Conservation (phyloP, 2,329 filamentous ascomycete genomes). For the Gyromitra esculenta region DNA sequence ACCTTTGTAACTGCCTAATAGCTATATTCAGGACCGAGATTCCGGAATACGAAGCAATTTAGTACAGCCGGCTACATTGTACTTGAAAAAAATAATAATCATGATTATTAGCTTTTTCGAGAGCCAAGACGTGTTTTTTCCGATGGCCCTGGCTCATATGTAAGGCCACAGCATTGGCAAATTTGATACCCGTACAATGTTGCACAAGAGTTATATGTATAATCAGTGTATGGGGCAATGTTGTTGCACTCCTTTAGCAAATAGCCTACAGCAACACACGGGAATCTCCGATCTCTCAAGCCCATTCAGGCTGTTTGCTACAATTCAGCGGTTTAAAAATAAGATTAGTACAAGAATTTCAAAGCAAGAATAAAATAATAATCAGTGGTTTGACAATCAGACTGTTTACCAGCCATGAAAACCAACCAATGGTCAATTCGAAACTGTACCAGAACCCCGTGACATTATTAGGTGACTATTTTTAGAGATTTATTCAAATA, state of each 20-base stretch:
- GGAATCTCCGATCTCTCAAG: not conserved
- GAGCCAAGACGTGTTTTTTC: not conserved
- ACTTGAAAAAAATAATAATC: not conserved
- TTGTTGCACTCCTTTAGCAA: slow-evolving; percentile 5
- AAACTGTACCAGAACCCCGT: slow-evolving; percentile 11
- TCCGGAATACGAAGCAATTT: slow-evolving; percentile 1
- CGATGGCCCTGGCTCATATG: not conserved
- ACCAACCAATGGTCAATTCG: not conserved
- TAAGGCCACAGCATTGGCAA: not conserved
- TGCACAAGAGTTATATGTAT: slow-evolving; percentile 8
- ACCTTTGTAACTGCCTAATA: not conserved
- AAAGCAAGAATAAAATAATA: not conserved
- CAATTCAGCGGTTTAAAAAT: not conserved
- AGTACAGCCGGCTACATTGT: not conserved
- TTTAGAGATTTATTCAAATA: not conserved
- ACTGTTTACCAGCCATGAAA: not conserved
- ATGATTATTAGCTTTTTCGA: not conserved
- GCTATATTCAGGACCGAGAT: slow-evolving; percentile 2
- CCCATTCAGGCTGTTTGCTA: slow-evolving; percentile 9
- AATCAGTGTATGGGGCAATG: not conserved
- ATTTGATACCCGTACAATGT: slow-evolving; percentile 14
- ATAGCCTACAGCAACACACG: slow-evolving; percentile 10
- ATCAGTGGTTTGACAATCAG: not conserved
- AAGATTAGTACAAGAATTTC: not conserved
- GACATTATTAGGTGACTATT: slow-evolving; percentile 19